Evolutionary conservation across 768 basidiomycete species (phyloP).

Genomic region (Kwoniella shandongensis): DNA sequence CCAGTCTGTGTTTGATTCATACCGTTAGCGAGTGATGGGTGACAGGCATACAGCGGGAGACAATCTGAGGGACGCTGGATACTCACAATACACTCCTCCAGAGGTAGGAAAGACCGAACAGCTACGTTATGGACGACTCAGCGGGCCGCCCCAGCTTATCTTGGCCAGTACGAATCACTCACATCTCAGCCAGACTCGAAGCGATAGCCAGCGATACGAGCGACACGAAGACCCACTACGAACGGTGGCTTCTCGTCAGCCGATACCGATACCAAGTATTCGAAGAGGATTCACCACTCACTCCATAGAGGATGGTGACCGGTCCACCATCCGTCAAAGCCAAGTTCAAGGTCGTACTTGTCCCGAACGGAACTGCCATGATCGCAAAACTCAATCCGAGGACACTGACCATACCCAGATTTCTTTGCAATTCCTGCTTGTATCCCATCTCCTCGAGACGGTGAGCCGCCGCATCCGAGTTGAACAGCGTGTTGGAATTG

Average conservation of each 20-base stretch:
- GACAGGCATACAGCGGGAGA: neutral
- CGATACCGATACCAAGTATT: neutral
- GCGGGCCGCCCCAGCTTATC: neutral
- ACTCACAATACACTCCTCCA: conserved; percentile 48
- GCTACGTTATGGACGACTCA: too few relatives aligned
- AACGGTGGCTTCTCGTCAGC: neutral
- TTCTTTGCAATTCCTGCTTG: conserved; percentile 43
- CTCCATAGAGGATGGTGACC: conserved; percentile 46
- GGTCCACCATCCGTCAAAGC: conserved; percentile 49
- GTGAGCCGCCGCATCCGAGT: conserved; percentile 15
- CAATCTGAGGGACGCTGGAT: neutral
- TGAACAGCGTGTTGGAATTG: neutral
- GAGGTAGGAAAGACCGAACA: conserved; percentile 49
- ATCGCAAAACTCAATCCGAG: conserved; percentile 47
- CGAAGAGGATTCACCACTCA: conserved; percentile 18
- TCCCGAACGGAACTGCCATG: conserved; percentile 48
- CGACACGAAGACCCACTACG: conserved; percentile 43
- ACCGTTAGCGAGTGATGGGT: neutral
- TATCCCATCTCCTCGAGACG: conserved; percentile 46
- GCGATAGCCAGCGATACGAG: conserved; percentile 38
- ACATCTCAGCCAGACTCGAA: conserved; percentile 45
- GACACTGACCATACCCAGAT: conserved; percentile 45
- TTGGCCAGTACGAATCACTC: neutral
- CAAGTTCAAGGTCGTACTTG: conserved; percentile 41
- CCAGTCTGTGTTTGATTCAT: conserved; percentile 56